A percentile compares a stretch with the other conserved stretches of the same genome.
These are phyloP conservation scores for Candolleomyces eurysporus DNA, from an alignment of 768 basidiomycete species.

Conservation along the genomic window DNA sequence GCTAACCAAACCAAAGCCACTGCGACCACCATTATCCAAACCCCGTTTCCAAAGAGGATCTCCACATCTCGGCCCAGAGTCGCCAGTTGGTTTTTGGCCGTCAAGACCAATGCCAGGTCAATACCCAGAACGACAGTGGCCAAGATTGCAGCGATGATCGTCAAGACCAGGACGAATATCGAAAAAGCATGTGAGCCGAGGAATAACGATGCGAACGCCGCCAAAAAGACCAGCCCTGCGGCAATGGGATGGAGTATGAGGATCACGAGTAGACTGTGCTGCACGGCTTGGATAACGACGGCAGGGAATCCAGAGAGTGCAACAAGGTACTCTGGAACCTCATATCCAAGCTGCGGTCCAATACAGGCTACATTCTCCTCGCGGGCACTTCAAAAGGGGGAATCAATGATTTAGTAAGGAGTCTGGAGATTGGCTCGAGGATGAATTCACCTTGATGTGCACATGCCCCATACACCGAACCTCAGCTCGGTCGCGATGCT, in stretches of 20 bases:
- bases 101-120: constrained; percentile 60
- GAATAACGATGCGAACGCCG: constrained; percentile 54
- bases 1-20: constrained; percentile 57
- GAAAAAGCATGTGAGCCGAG: constrained; percentile 53
- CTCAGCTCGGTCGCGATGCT: constrained; percentile 58
- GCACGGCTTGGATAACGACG: constrained; percentile 41
- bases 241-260: constrained; percentile 71
- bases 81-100: constrained; percentile 45
- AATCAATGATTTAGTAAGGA: background rate
- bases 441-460: constrained; percentile 50
- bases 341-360: constrained; percentile 68
- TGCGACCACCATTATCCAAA: constrained; percentile 69
- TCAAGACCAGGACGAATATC: constrained; percentile 56
- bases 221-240: constrained; percentile 55
- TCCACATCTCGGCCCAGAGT: constrained; percentile 32
- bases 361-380: constrained; percentile 50
- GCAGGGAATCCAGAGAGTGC: constrained; percentile 42
- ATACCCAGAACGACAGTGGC: constrained; percentile 54
- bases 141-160: constrained; percentile 56
- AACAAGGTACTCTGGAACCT: constrained; percentile 48
- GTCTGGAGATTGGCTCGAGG: background rate
- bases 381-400: constrained; percentile 22
- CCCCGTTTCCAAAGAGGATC: constrained; percentile 61
- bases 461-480: constrained; percentile 85
- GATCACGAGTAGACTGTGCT: constrained; percentile 48